These are phyloP conservation scores for Pseudogymnoascus sp. DNA, from an alignment of 2,329 filamentous ascomycete genomes.

Conservation along the genomic window DNA sequence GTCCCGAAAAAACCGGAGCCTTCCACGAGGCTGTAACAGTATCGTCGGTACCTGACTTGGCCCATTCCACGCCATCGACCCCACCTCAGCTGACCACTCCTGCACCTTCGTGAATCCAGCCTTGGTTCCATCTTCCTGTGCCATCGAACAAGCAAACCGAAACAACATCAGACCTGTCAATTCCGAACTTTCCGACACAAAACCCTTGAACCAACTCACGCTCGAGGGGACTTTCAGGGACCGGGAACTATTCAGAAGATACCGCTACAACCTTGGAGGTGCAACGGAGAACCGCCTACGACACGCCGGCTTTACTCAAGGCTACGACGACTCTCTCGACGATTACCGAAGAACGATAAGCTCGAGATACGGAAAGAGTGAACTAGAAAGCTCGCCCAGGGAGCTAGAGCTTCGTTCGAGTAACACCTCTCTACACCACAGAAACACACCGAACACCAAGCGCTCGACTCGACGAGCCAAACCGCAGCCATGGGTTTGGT, in stretches of 20 bases:
- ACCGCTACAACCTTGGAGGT: background rate
- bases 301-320: background rate
- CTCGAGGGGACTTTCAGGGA: background rate
- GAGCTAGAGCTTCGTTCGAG: background rate
- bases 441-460: background rate
- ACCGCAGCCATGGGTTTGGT: conserved; percentile 63
- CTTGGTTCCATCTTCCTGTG: background rate
- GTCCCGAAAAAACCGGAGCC: background rate
- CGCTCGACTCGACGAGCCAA: background rate
- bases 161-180: conserved; percentile 1
- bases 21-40: background rate
- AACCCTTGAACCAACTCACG: background rate
- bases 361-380: background rate
- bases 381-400: background rate
- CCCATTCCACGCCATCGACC: conserved; percentile 7
- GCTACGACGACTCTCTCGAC: background rate
- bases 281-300: background rate
- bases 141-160: background rate
- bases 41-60: background rate
- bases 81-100: conserved; percentile 2
- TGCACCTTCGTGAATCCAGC: background rate
- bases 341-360: background rate
- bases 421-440: background rate
- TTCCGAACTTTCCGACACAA: background rate
- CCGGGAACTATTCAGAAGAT: background rate